phyloP scores from a whole-genome alignment of 2,329 filamentous ascomycete species.

The Aspergillus awamori region DNA sequence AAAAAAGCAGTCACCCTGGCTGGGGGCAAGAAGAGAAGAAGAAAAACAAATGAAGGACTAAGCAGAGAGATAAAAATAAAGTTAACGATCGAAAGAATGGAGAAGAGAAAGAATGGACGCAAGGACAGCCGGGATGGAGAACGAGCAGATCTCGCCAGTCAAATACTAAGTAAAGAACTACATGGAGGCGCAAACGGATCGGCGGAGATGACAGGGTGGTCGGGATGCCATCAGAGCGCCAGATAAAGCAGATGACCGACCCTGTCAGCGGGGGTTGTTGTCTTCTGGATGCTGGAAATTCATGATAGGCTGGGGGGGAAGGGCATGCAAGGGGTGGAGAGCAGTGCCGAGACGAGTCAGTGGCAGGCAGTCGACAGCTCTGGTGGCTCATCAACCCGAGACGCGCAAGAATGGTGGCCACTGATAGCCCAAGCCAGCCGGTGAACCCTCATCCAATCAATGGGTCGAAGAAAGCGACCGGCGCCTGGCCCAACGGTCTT shows the following conservation, averaged over 20 bases:
- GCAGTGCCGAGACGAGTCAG: too few species aligned
- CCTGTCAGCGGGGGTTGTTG: neutral
- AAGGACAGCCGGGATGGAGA: neutral
- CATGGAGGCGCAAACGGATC: neutral
- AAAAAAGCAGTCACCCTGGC: neutral
- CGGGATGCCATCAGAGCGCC: neutral
- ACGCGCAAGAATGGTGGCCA: neutral
- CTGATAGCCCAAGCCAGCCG: neutral
- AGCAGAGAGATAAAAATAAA: neutral
- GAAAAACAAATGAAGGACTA: neutral
- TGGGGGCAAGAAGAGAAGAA: neutral
- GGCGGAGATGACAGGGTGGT: neutral
- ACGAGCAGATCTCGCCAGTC: neutral
- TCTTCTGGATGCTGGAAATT: neutral
- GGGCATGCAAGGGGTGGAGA: neutral
- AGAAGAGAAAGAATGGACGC: neutral
- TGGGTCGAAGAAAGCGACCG: neutral
- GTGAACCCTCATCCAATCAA: neutral
- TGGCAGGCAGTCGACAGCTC: neutral
- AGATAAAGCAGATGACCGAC: neutral
- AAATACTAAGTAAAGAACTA: neutral
- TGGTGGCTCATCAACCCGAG: neutral
- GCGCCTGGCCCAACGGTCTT: neutral
- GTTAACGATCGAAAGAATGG: neutral
- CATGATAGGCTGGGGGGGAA: neutral